phyloP scores from a whole-genome alignment of 306 rosid species.

The Sicyos baderoa region DNA sequence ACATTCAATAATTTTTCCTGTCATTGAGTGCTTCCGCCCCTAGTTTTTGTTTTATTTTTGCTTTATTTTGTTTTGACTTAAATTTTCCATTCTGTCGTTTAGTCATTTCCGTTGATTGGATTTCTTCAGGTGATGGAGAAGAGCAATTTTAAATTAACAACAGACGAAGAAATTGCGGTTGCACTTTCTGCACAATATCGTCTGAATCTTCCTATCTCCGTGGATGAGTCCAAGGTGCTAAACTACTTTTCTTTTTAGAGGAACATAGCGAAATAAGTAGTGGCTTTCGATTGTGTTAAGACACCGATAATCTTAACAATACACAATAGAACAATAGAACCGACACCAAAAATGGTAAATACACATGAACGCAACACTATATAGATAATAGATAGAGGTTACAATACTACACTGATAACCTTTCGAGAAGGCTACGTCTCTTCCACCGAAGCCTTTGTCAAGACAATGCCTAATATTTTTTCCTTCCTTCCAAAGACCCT shows the following conservation, averaged over 20 bases:
- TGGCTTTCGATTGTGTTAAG: neutral
- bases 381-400: too few species aligned
- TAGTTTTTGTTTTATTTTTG: neutral
- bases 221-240: conserved; percentile 76
- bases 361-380: too few species aligned
- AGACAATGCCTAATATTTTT: too few species aligned
- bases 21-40: neutral
- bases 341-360: too few species aligned
- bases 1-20: neutral
- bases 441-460: too few species aligned
- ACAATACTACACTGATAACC: too few species aligned
- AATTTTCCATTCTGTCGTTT: neutral
- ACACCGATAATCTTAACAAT: too few species aligned
- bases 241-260: conserved; percentile 13
- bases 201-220: conserved; percentile 77
- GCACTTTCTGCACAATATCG: conserved; percentile 83
- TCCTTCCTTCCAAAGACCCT: too few species aligned
- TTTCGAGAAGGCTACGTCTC: too few species aligned
- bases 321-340: too few species aligned
- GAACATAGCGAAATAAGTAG: neutral
- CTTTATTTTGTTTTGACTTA: neutral
- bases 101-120: neutral
- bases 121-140: conserved; percentile 69
- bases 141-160: conserved; percentile 76
- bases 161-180: conserved; percentile 68